Evolutionary conservation across 768 basidiomycete species (phyloP), one percentile per base, ranked within the genome.

Genomic region (Xerocomus potaroensis): DNA sequence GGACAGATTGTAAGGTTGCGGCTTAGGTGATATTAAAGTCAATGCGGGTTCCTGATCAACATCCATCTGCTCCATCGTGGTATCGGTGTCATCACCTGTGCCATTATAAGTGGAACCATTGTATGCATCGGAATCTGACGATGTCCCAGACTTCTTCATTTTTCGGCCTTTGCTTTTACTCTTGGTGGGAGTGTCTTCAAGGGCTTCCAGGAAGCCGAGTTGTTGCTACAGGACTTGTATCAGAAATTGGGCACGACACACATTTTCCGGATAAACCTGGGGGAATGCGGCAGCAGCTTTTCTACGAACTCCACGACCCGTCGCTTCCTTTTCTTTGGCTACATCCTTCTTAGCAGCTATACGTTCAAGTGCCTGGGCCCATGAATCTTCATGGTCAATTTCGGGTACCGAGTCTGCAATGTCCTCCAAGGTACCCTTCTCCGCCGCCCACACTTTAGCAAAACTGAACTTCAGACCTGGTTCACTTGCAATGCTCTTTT

Each of bases 401-500:
- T 69, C 70, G 2, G 62, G 62, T 4, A 72, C 57, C 6, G 69
- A 72, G 37, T 86, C 86, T 27, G 69, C 73, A 18, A 90, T 60
- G 14, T 88, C 86, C 60, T 85, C 86, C 39, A 89, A 65, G 3
- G 70, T 58, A 44, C 84, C 84, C 59, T 86, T 84, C 49, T 86
- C 81, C 19, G 86, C 81, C 1, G 85, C 80, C 94, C 94, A 97
- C 34, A 97, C 77, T 63, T 94, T 93, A 10, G 94, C 92, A 58
- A 94, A 95, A 6, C 79, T 79, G 63, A 97, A 96, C 8, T 79
- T 72, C 24, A 82, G 64, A 30, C 73, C 71, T n/a, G 75, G 68
- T 37, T 78, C 76, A 47, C 74, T 76, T 5, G 72, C 61, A 16
- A 67, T 63, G 41, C 76, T 74, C 43, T 76, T 65, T 21, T 81